A percentile compares a stretch with the other conserved stretches of the same genome.
Evolutionary conservation across 108 stramenopile species (phyloP).

Genomic region (Nitzschia sp.): DNA sequence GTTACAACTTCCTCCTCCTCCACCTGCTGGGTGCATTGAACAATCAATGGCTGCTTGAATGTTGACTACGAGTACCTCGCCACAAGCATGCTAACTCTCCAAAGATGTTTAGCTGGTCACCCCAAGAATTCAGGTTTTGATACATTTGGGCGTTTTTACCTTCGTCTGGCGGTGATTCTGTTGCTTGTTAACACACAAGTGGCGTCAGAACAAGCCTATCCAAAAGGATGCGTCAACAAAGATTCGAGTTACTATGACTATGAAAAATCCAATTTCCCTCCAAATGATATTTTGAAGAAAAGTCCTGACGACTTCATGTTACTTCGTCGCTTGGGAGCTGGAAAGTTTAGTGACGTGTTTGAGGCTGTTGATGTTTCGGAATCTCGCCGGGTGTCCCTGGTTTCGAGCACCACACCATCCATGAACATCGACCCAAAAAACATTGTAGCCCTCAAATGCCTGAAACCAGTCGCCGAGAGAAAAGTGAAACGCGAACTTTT

Average conservation of each 20-base stretch:
- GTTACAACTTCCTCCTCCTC: neutral
- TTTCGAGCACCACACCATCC: neutral
- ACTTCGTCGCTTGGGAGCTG: conserved; percentile 70
- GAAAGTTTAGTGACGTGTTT: conserved; percentile 86
- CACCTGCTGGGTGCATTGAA: no score
- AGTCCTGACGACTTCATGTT: conserved; percentile 50
- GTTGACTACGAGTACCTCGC: no score
- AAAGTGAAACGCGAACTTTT: conserved; percentile 82
- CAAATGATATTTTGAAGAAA: conserved; percentile 30
- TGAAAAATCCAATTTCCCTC: conserved; percentile 47
- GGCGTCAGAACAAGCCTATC: conserved; percentile 47
- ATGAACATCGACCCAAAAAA: conserved; percentile 15
- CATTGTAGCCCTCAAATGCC: conserved; percentile 68
- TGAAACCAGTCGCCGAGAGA: conserved; percentile 82
- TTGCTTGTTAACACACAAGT: neutral
- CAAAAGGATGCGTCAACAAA: conserved; percentile 47
- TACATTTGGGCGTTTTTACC: neutral
- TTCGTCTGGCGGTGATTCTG: neutral
- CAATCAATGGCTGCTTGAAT: no score
- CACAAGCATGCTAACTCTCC: no score
- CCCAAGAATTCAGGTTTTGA: no score
- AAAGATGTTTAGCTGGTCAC: no score
- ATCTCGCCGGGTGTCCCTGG: neutral
- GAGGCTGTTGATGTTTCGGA: conserved; percentile 68
- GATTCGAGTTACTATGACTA: conserved; percentile 55